phyloP scores from a whole-genome alignment of 2,329 filamentous ascomycete species.

The Fusarium udum region DNA sequence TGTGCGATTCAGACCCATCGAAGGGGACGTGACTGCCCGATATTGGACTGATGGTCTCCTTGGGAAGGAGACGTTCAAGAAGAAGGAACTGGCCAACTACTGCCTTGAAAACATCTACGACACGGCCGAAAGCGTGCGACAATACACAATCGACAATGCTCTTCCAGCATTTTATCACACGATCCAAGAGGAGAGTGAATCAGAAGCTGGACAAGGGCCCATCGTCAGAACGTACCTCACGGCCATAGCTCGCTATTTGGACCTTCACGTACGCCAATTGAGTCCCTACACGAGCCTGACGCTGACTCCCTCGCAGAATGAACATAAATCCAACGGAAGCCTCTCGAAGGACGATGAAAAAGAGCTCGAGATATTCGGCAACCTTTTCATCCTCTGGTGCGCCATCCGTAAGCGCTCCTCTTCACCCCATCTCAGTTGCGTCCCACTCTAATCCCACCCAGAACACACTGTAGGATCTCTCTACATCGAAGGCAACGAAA shows the following conservation, averaged over 20 bases:
- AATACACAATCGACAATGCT: constrained; percentile 49
- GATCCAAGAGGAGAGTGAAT: constrained; percentile 32
- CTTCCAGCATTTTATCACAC: constrained; percentile 36
- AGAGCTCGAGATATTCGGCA: constrained; percentile 51
- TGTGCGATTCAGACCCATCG: constrained; percentile 51
- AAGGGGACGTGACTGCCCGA: constrained; percentile 52
- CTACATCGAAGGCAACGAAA: constrained; percentile 53
- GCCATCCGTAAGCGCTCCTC: constrained; percentile 53
- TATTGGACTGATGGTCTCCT: constrained; percentile 49
- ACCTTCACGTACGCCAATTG: constrained; percentile 32
- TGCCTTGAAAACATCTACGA: constrained; percentile 52
- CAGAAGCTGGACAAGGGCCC: neutral
- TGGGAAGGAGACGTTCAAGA: constrained; percentile 40
- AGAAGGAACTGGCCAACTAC: constrained; percentile 50
- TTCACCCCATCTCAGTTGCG: neutral
- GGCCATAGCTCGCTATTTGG: constrained; percentile 34
- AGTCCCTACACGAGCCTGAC: neutral
- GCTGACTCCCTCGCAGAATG: neutral
- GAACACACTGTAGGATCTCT: constrained; percentile 58
- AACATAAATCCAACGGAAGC: neutral
- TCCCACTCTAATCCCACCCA: constrained; percentile 29
- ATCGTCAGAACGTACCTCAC: constrained; percentile 38
- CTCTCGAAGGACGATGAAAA: constrained; percentile 20
- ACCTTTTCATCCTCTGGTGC: constrained; percentile 58
- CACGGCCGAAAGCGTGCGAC: constrained; percentile 47